Conservation (phyloP, 805 yeast genomes). For the Nakazawaea anatomiae region DNA sequence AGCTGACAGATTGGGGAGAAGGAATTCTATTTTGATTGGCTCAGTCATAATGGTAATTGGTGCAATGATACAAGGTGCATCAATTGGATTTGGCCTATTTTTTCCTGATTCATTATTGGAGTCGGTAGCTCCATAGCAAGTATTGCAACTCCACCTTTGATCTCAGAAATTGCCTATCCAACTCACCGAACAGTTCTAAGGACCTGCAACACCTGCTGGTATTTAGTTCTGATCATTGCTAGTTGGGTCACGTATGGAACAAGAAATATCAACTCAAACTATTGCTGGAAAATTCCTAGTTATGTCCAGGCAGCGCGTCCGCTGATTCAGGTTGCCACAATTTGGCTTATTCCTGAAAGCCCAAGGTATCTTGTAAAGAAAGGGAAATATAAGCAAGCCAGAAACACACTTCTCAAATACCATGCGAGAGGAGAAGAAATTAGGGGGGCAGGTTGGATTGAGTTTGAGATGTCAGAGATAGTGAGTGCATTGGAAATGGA, state of each 20-base stretch:
- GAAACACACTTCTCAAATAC: slow-evolving; percentile 27
- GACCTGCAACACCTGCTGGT: slow-evolving; percentile 43
- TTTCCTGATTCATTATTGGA: slow-evolving; percentile 35
- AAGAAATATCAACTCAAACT: slow-evolving; percentile 3
- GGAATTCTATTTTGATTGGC: slow-evolving; percentile 11
- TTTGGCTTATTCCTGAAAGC: slow-evolving; percentile 40
- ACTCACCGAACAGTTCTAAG: slow-evolving; percentile 30
- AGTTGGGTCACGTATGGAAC: slow-evolving; percentile 49
- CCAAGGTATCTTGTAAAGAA: slow-evolving; percentile 38
- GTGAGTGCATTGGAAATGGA: slow-evolving; percentile 34
- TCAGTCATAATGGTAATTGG: slow-evolving; percentile 5
- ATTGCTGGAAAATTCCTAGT: slow-evolving; percentile 24
- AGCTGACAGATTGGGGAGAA: slow-evolving; percentile 37
- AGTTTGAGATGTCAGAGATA: slow-evolving; percentile 35
- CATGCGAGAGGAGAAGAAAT: slow-evolving; percentile 33
- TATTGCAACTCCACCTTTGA: slow-evolving; percentile 36
- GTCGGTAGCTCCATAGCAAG: slow-evolving; percentile 32
- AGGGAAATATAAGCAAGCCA: slow-evolving; percentile 35
- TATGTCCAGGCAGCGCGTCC: slow-evolving; percentile 32
- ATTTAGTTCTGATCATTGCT: slow-evolving; percentile 47
- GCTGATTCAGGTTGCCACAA: slow-evolving; percentile 20
- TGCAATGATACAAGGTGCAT: slow-evolving; percentile 10
- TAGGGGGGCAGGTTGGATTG: slow-evolving; percentile 20
- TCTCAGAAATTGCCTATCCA: slow-evolving; percentile 41
- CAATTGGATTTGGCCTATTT: slow-evolving; percentile 23